These are phyloP conservation scores for Emmonsiellopsis sp. DNA, from an alignment of 2,329 filamentous ascomycete species.

Conservation along the genomic window DNA sequence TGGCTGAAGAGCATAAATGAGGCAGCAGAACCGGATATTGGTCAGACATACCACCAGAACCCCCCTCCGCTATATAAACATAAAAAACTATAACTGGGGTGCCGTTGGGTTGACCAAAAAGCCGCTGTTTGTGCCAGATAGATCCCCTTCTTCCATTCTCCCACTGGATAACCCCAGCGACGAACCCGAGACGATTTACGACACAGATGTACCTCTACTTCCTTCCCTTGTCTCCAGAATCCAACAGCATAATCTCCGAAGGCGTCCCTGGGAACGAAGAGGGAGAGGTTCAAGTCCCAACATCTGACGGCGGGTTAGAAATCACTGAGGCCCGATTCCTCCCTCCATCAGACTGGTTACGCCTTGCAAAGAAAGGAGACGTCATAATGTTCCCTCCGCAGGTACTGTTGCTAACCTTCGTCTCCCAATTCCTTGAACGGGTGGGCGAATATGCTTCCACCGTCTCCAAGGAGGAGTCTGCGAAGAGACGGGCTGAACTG, in stretches of 20 bases:
- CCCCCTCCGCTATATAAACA: neutral
- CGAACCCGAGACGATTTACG: slow-evolving; percentile 67
- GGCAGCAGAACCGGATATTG: slow-evolving; percentile 47
- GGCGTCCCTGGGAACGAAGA: slow-evolving; percentile 31
- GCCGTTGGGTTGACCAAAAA: neutral
- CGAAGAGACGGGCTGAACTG: slow-evolving; percentile 34
- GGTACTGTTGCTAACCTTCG: slow-evolving; percentile 50
- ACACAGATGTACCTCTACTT: slow-evolving; percentile 98
- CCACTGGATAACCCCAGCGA: slow-evolving; percentile 74
- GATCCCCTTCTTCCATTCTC: slow-evolving; percentile 67
- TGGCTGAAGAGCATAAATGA: slow-evolving; percentile 45
- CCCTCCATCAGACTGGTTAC: slow-evolving; percentile 60
- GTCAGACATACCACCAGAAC: slow-evolving; percentile 24
- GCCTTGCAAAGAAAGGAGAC: slow-evolving; percentile 51
- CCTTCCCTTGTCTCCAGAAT: slow-evolving; percentile 51
- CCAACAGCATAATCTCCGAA: slow-evolving; percentile 21
- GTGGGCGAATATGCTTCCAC: slow-evolving; percentile 4
- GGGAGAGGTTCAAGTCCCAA: slow-evolving; percentile 58
- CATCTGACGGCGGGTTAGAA: slow-evolving; percentile 60
- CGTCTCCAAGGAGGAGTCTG: slow-evolving; percentile 17
- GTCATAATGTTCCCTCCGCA: slow-evolving; percentile 90
- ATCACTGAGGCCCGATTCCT: slow-evolving; percentile 73
- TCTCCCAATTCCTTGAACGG: slow-evolving; percentile 42
- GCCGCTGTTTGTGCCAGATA: neutral
- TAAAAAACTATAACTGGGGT: neutral